phyloP scores from a whole-genome alignment of 352 stramenopile species.

The Pythium insidiosum region DNA sequence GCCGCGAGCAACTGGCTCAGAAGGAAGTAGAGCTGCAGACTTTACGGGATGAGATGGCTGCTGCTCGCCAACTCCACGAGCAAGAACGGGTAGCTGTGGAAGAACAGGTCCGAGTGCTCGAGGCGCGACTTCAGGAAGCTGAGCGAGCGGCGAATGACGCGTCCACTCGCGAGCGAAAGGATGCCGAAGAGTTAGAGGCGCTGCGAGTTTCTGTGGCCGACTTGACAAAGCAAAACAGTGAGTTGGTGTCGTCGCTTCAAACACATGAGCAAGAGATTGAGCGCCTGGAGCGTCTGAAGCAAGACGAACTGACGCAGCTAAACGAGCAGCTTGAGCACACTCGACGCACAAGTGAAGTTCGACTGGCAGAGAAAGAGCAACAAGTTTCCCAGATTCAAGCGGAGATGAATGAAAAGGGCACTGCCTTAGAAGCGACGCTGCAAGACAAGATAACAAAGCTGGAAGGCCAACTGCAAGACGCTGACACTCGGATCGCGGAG shows the following conservation, averaged over 20 bases:
- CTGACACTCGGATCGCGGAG: conserved; percentile 15
- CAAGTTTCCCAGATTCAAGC: conserved; percentile 15
- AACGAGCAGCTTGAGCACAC: conserved; percentile 7
- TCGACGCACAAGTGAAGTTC: conserved; percentile 4
- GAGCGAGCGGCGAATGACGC: neutral
- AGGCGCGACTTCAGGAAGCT: neutral
- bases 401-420: conserved; percentile 16
- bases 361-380: conserved; percentile 18
- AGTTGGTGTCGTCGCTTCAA: conserved; percentile 26
- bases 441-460: conserved; percentile 27
- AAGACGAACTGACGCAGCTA: conserved; percentile 12
- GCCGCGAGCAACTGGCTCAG: conserved; percentile 18
- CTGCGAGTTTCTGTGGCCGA: too few species aligned
- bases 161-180: neutral
- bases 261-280: conserved; percentile 20
- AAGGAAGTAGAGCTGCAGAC: conserved; percentile 23
- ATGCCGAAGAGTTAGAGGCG: neutral
- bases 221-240: conserved; percentile 15
- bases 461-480: conserved; percentile 22
- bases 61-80: conserved; percentile 27
- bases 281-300: conserved; percentile 2
- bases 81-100: conserved; percentile 5
- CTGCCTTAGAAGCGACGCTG: conserved; percentile 9
- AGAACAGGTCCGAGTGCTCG: neutral
- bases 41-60: conserved; percentile 40